These are phyloP conservation scores for Trypanosoma cruzi DNA, from an alignment of 208 protist species.

Conservation along the genomic window DNA sequence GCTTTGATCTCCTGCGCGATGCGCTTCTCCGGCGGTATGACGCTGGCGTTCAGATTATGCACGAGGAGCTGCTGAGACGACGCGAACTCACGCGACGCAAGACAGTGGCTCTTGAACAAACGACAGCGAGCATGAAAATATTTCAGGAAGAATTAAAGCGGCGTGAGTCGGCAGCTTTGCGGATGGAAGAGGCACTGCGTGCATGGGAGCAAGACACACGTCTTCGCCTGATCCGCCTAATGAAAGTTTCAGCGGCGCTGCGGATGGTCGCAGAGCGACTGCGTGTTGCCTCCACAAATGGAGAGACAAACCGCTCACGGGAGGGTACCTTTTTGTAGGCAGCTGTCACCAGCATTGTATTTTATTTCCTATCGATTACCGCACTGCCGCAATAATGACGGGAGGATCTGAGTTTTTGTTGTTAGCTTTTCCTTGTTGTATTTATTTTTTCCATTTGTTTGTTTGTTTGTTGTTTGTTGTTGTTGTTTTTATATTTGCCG, in stretches of 20 bases:
- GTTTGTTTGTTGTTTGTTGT: neutral
- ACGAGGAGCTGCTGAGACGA: slow-evolving; percentile 30
- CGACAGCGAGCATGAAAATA: slow-evolving; percentile 50
- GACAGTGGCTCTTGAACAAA: slow-evolving; percentile 48
- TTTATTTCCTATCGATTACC: too few species aligned
- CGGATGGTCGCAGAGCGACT: slow-evolving; percentile 35
- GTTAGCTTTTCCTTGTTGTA: neutral
- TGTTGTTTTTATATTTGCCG: slow-evolving; percentile 5
- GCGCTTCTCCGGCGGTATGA: slow-evolving; percentile 27
- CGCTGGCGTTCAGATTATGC: slow-evolving; percentile 8
- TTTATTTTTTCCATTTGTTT: neutral
- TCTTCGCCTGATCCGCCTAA: slow-evolving; percentile 22
- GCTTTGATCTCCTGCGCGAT: slow-evolving; percentile 5
- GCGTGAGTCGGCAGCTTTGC: slow-evolving; percentile 24
- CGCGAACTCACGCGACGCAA: slow-evolving; percentile 31
- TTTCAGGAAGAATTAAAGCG: slow-evolving; percentile 47
- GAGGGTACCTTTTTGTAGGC: neutral
- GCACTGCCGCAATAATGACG: too few species aligned
- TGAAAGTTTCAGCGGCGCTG: slow-evolving; percentile 36
- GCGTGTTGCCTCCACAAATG: slow-evolving; percentile 1
- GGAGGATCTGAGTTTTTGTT: too few species aligned
- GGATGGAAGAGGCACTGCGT: slow-evolving; percentile 22
- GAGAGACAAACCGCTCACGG: slow-evolving; percentile 4
- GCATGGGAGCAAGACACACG: slow-evolving; percentile 19
- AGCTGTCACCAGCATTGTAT: too few species aligned